A percentile compares a stretch with the other conserved stretches of the same genome.
These are phyloP conservation scores for Thelonectria blattea DNA, from an alignment of 2,329 filamentous ascomycete species.

Conservation along the genomic window DNA sequence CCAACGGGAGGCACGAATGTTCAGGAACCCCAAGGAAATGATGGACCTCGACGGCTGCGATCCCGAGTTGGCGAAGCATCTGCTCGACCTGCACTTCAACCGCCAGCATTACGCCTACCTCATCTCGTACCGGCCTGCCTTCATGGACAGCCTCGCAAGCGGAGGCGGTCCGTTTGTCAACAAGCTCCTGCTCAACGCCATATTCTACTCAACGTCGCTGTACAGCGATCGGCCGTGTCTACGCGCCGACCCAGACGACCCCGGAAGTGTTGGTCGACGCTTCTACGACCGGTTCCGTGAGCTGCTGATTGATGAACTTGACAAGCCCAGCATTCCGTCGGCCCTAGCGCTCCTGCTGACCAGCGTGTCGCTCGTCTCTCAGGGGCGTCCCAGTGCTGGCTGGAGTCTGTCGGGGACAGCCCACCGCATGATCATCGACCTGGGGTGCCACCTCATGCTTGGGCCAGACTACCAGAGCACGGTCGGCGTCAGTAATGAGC, in stretches of 20 bases:
- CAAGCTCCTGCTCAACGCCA: conserved; percentile 48
- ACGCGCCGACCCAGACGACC: conserved; percentile 42
- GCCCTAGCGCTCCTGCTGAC: conserved; percentile 43
- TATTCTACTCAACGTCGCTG: conserved; percentile 48
- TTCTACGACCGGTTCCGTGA: conserved; percentile 48
- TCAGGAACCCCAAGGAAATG: conserved; percentile 38
- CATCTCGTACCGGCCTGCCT: conserved; percentile 46
- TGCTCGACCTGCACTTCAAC: conserved; percentile 48
- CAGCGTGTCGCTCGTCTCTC: conserved; percentile 41
- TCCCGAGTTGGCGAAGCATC: conserved; percentile 44
- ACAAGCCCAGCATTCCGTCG: conserved; percentile 46
- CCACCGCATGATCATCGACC: conserved; percentile 48
- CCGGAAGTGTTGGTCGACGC: conserved; percentile 42
- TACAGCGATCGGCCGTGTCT: conserved; percentile 47
- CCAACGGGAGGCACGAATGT: conserved; percentile 41
- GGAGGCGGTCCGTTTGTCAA: conserved; percentile 45
- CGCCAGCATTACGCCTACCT: conserved; percentile 46
- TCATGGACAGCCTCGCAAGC: conserved; percentile 46
- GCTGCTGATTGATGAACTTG: conserved; percentile 42
- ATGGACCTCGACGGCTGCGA: conserved; percentile 45
- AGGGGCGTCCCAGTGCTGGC: conserved; percentile 43
- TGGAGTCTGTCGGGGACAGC: conserved; percentile 46
- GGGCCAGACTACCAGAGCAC: conserved; percentile 37
- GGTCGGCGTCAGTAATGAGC: conserved; percentile 34
- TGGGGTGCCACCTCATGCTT: conserved; percentile 46